Evolutionary conservation across 129 eudicot species (phyloP).

Genomic region (Escallonia herrerae): DNA sequence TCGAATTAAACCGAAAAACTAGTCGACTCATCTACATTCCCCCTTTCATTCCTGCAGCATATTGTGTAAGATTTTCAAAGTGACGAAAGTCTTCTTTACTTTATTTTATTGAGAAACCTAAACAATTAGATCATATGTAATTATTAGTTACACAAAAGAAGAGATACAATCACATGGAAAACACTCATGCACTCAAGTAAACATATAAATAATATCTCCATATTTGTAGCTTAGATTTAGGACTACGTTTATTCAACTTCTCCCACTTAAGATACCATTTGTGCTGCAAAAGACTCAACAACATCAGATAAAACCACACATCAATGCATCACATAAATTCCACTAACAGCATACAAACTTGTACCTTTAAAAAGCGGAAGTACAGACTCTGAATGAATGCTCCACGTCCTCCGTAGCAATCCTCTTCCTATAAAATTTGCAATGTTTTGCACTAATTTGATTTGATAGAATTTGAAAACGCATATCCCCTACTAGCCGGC

Average conservation of each 20-base stretch:
- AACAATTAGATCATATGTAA: too few species aligned
- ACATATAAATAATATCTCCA: constrained; percentile 62
- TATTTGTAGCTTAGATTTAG: constrained; percentile 62
- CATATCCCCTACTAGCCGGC: constrained; percentile 60
- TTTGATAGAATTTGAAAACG: constrained; percentile 61
- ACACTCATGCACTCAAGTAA: too few species aligned
- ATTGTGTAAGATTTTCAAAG: too few species aligned
- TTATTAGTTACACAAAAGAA: too few species aligned
- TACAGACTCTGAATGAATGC: constrained; percentile 31
- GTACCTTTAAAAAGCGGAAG: constrained; percentile 64
- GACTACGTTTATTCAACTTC: constrained; percentile 49
- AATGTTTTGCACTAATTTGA: constrained; percentile 73
- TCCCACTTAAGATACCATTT: constrained; percentile 75
- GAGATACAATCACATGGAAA: too few species aligned
- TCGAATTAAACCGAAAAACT: too few species aligned
- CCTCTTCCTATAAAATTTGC: constrained; percentile 63
- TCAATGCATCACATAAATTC: constrained; percentile 10
- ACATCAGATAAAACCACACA: constrained; percentile 9
- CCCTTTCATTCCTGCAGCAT: too few species aligned
- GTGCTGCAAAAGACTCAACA: constrained; percentile 49
- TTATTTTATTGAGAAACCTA: too few species aligned
- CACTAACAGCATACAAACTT: constrained; percentile 33
- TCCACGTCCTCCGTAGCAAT: constrained; percentile 46
- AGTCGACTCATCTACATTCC: too few species aligned
- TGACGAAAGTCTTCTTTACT: too few species aligned